Base-by-base conservation (phyloP, 306 rosid genomes). In the Pyrus betulifolia region DNA sequence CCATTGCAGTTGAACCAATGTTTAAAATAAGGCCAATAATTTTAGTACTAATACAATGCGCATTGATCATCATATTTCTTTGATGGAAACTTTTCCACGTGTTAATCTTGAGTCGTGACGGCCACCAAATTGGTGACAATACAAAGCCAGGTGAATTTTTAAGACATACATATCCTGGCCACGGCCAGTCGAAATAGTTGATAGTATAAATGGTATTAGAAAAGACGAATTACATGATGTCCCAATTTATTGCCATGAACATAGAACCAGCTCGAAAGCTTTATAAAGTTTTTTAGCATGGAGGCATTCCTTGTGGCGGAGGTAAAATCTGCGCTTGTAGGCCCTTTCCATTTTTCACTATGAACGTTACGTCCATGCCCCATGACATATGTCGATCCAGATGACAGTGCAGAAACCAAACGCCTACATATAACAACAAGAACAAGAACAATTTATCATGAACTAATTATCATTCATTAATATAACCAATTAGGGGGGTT, bases 381-480 rank as follows among this genome's bases (percentile, higher is more conserved):
- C 38, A 33, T 33, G 38, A 33, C 75, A 82, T 58, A n/a, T 77
- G 84, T 46, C 75, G 28, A 25, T 81, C 81, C 14, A 71, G 11
- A 65, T 81, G 85, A 17, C 81, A 76, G 23, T 81, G 81, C 78
- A 81, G 71, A 58, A 81, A 81, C 85, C 85, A 81, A 28, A 81
- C 78, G 1, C 83, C 83, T 80, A 2, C 55, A 7, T 13, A 4
- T 19, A n/a, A 9, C 8, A 57, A 11, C 15, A 71, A 19, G 35
- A 31, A 19, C 3, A 45, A 17, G 19, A 65, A 19, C 13, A 61
- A 67, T 13, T 44, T 1, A 44, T 60, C 28, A 60, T 27, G 15
- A 15, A 12, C 18, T 15, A 44, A 42, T 11, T 10, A 22, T 17
- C 22, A 54, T 51, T 25, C 38, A n/a, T 21, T 46, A 49, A 15